Conservation (phyloP, 768 basidiomycete species). For the Scleroderma bovista region DNA sequence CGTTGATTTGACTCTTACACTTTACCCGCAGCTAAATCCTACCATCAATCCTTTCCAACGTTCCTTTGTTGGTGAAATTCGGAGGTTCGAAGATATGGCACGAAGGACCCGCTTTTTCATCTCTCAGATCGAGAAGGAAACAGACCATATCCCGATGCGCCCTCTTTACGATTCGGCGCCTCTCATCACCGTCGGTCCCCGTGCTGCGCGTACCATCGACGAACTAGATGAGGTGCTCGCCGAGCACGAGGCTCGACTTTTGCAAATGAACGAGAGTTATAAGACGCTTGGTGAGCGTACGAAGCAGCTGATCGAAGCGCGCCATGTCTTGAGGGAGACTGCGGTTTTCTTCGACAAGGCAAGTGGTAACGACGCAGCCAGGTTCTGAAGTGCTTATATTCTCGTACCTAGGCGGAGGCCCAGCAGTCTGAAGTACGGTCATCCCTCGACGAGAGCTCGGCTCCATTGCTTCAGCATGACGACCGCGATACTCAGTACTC, state of each 20-base stretch:
- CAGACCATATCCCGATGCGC: slow-evolving; percentile 75
- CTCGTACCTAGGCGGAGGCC: slow-evolving; percentile 58
- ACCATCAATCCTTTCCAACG: slow-evolving; percentile 97
- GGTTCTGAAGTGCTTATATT: slow-evolving; percentile 6
- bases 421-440: slow-evolving; percentile 76
- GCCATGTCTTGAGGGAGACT: slow-evolving; percentile 92
- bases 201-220: slow-evolving; percentile 89
- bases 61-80: slow-evolving; percentile 93
- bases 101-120: slow-evolving; percentile 90
- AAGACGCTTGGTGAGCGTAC: slow-evolving; percentile 81
- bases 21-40: slow-evolving; percentile 71
- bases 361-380: slow-evolving; percentile 13
- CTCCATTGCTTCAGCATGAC: slow-evolving; percentile 87
- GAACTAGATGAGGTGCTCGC: slow-evolving; percentile 83
- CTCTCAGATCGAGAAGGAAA: slow-evolving; percentile 80
- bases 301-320: slow-evolving; percentile 85
- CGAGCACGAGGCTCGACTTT: slow-evolving; percentile 80
- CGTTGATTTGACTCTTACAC: slow-evolving; percentile 4
- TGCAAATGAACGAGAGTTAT: slow-evolving; percentile 91
- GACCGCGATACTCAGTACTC: slow-evolving; percentile 70
- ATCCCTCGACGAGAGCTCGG: slow-evolving; percentile 88
- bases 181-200: slow-evolving; percentile 84
- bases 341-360: slow-evolving; percentile 94
- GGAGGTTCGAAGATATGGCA: slow-evolving; percentile 93
- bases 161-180: slow-evolving; percentile 84